Evolutionary conservation across 495 filamentous ascomycete species (phyloP).

Genomic region (Cladorrhinum samala): DNA sequence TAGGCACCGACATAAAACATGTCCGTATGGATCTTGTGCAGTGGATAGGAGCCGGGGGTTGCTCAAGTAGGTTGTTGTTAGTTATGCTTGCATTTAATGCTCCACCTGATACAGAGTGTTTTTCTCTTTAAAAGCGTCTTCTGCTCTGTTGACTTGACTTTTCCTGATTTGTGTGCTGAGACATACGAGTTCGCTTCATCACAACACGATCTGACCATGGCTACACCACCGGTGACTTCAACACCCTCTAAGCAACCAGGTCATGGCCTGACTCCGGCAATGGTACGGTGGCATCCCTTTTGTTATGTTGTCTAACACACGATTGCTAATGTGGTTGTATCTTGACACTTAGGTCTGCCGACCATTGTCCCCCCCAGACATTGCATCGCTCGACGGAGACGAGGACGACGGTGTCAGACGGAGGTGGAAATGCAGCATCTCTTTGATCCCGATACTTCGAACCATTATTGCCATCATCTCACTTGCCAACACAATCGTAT

Average conservation of each 20-base stretch:
- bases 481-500: constrained; percentile 9
- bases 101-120: too few species aligned
- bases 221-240: background rate
- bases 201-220: too few species aligned
- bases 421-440: background rate
- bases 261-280: background rate
- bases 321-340: background rate
- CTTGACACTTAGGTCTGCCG: constrained; percentile 5
- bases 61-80: too few species aligned
- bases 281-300: background rate
- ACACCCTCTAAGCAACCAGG: background rate
- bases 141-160: too few species aligned
- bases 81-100: too few species aligned
- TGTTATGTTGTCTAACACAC: background rate
- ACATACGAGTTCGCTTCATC: too few species aligned
- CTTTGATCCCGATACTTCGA: background rate
- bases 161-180: too few species aligned
- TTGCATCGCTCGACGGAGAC: background rate
- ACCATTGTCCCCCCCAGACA: background rate
- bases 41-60: background rate
- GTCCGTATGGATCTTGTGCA: background rate
- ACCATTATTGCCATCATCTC: background rate
- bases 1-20: background rate
- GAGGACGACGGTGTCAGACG: background rate
- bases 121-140: too few species aligned